These are phyloP conservation scores for Aquilaria yunnanensis DNA, from an alignment of 345 rosid species.

Conservation along the genomic window DNA sequence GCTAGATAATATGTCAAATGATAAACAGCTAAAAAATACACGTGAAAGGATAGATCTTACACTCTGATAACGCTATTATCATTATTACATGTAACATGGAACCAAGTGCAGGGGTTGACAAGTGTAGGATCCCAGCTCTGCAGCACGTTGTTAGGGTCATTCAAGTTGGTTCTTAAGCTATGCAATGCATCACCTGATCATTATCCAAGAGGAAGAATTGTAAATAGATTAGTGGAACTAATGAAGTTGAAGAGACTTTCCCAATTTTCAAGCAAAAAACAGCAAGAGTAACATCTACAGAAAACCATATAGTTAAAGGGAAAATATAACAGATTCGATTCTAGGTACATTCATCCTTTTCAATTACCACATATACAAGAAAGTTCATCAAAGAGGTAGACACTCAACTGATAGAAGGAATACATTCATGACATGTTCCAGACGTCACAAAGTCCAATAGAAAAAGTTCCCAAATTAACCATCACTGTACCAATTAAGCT, in stretches of 20 bases:
- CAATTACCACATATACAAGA: no score
- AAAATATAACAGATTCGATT: no score
- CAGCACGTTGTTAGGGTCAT: conserved; percentile 86
- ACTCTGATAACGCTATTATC: conserved; percentile 95
- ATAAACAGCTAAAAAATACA: not conserved
- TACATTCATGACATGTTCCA: no score
- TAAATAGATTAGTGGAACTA: no score
- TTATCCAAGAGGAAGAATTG: no score
- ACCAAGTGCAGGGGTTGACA: conserved; percentile 98
- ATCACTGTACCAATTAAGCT: conserved; percentile 4
- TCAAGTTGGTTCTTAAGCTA: conserved; percentile 58
- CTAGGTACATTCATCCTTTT: no score
- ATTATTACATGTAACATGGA: conserved; percentile 94
- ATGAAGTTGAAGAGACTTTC: not conserved
- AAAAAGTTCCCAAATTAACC: not conserved
- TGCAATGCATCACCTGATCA: conserved; percentile 91
- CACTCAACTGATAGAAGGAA: no score
- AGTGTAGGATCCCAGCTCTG: conserved; percentile 99
- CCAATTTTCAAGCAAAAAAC: not conserved
- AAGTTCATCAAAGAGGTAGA: no score
- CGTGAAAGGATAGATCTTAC: conserved; percentile 28
- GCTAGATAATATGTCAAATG: not conserved
- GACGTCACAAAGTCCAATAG: no score
- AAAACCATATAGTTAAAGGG: no score
- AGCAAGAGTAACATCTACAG: not conserved